Base-by-base conservation (phyloP, 345 rosid genomes). In the Pseudoturritis turrita region DNA sequence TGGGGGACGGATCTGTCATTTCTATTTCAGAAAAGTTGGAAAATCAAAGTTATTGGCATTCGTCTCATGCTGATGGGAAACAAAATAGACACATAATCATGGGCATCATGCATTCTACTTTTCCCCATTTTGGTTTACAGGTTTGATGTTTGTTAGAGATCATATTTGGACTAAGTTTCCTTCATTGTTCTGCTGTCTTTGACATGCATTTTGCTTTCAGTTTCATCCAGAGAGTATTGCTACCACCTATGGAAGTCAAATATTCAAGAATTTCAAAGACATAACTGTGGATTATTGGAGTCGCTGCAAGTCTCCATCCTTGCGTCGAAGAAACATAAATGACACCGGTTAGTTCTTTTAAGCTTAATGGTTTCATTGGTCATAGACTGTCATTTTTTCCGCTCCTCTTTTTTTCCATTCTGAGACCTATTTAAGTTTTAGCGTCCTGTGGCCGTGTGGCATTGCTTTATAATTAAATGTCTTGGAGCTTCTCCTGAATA, bases 181-280 rank as follows among this genome's bases (percentile, higher is more conserved):
- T 69, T 57, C 65, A 36, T 41, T 29, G 19, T 69, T 59, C 70
- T 51, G 41, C 11, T 59, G 21, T 59, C n/a, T 51, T 72, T 83
- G 66, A 77, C 65, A 76, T 70, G 54, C 64, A 59, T 75, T 74
- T 35, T 45, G 44, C 54, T 68, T 60, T 49, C 85, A 94, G 97
- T 94, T 94, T 88, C 97, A 94, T 80, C 97, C 97, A 10, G 97
- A 91, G 78, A 94, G 98, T 79, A 83, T 94, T 78, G 99, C 97
- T 25, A 94, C 97, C 47, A 72, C 76, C 58, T 77, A 89, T 53
- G 96, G 99, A 53, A 89, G 83, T 66, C 85, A 82, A 72, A 76
- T 94, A 62, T 89, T 94, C 68, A 78, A 82, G 70, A 94, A 94
- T 82, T 94, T 94, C 51, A 85, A 86, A 81, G 82, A 78, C 63